A percentile compares a stretch with the other conserved stretches of the same genome.
These are phyloP conservation scores for Parastagonospora avenae DNA, from an alignment of 2,329 filamentous ascomycete species.

Conservation along the genomic window DNA sequence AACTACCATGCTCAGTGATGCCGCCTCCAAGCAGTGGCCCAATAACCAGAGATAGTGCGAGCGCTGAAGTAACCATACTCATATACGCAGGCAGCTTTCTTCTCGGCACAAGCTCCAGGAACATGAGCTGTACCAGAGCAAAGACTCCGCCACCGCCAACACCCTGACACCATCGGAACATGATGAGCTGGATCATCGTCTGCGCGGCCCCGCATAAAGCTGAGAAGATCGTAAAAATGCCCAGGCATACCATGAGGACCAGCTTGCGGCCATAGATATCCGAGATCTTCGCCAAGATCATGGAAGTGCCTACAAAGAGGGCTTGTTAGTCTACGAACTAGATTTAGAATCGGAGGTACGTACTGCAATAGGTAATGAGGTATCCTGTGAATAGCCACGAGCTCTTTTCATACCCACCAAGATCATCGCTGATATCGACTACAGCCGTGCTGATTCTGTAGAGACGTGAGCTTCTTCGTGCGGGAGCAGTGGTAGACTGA, in stretches of 20 bases:
- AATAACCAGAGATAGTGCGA: constrained; percentile 10
- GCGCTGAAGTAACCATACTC: constrained; percentile 5
- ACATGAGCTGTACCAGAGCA: constrained; percentile 33
- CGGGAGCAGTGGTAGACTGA: no score
- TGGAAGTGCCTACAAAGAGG: neutral
- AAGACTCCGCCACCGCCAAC: constrained; percentile 41
- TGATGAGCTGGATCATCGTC: constrained; percentile 38
- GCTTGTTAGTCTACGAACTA: neutral
- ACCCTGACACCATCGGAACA: constrained; percentile 41
- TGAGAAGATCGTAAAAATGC: constrained; percentile 40
- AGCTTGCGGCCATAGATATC: constrained; percentile 41
- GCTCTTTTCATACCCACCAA: constrained; percentile 39
- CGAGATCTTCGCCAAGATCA: constrained; percentile 38
- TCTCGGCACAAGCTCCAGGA: constrained; percentile 34
- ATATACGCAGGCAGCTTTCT: constrained; percentile 10
- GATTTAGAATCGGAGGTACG: neutral
- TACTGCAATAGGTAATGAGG: constrained; percentile 43
- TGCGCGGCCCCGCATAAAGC: constrained; percentile 38
- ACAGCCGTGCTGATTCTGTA: constrained; percentile 39
- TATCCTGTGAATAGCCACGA: constrained; percentile 46
- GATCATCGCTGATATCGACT: constrained; percentile 39
- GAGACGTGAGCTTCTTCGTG: no score
- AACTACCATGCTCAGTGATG: constrained; percentile 6
- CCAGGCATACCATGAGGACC: constrained; percentile 22
- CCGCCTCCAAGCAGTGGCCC: constrained; percentile 21